phyloP scores from a whole-genome alignment of 345 rosid species.

The Eucalyptus lansdowneana region DNA sequence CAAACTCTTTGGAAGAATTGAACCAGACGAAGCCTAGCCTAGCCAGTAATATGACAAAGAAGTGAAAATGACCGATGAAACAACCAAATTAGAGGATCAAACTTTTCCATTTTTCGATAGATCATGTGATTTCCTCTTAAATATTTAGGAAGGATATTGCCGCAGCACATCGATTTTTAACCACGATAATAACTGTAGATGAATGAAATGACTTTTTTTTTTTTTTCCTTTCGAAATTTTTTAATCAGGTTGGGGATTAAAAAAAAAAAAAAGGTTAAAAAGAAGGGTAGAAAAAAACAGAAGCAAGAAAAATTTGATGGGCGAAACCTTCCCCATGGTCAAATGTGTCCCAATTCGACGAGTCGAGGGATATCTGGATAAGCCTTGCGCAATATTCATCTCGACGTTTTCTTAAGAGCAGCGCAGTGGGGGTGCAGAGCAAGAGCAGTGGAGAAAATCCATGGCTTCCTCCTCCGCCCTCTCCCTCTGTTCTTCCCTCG shows the following conservation, averaged over 20 bases:
- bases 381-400: not conserved
- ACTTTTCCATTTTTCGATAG: fast-evolving
- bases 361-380: not conserved
- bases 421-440: not conserved
- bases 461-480: slow-evolving; percentile 34
- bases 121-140: not conserved
- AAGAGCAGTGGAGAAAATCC: not conserved
- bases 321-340: too few species aligned
- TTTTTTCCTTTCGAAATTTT: not conserved
- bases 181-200: not conserved
- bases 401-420: not conserved
- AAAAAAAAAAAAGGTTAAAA: too few species aligned
- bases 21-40: fast-evolving
- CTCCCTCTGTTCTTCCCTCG: slow-evolving; percentile 55
- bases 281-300: not conserved
- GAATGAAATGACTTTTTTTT: not conserved
- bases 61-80: not conserved
- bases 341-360: not conserved
- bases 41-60: fast-evolving
- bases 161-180: not conserved
- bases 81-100: not conserved
- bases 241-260: not conserved
- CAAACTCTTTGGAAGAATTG: fast-evolving
- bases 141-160: not conserved
- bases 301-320: not conserved